Percentiles rank a stretch among this genome's conserved stretches.
phyloP scores from a whole-genome alignment of 148 eudicot species.

The Diospyros kaki region DNA sequence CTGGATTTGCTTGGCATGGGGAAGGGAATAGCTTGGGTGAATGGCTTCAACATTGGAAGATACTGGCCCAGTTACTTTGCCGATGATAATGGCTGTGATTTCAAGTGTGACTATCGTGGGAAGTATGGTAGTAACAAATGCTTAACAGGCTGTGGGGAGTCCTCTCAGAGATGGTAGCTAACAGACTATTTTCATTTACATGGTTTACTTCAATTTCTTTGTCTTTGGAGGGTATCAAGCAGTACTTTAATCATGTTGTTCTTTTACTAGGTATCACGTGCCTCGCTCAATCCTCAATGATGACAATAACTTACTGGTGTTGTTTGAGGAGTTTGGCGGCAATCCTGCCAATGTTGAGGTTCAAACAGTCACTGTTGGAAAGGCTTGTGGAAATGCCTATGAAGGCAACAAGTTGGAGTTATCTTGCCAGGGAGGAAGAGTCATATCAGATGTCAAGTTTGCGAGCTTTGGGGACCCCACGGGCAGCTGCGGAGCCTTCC shows the following conservation, averaged over 20 bases:
- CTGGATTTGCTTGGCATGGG: slow-evolving; percentile 34
- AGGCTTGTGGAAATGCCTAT: not conserved
- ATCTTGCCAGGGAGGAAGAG: slow-evolving; percentile 48
- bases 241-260: too few species aligned
- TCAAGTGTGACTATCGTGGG: slow-evolving; percentile 29
- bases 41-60: slow-evolving; percentile 35
- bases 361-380: slow-evolving; percentile 42
- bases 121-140: slow-evolving; percentile 16
- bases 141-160: slow-evolving; percentile 17
- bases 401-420: slow-evolving; percentile 46
- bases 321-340: slow-evolving; percentile 81
- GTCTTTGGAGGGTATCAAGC: too few species aligned
- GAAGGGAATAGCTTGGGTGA: slow-evolving; percentile 40
- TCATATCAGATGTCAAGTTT: slow-evolving; percentile 70
- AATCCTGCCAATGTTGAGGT: slow-evolving; percentile 64
- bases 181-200: too few species aligned
- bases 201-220: too few species aligned
- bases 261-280: slow-evolving; percentile 47
- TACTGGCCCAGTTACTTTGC: slow-evolving; percentile 28
- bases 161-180: slow-evolving; percentile 34
- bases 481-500: slow-evolving; percentile 77
- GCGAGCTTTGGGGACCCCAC: slow-evolving; percentile 89
- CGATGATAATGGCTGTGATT: slow-evolving; percentile 6
- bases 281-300: slow-evolving; percentile 85
- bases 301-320: slow-evolving; percentile 49